Percentiles rank a stretch among this genome's conserved stretches.
phyloP scores from a whole-genome alignment of 352 stramenopile genomes.

The Blastocystis sp. region DNA sequence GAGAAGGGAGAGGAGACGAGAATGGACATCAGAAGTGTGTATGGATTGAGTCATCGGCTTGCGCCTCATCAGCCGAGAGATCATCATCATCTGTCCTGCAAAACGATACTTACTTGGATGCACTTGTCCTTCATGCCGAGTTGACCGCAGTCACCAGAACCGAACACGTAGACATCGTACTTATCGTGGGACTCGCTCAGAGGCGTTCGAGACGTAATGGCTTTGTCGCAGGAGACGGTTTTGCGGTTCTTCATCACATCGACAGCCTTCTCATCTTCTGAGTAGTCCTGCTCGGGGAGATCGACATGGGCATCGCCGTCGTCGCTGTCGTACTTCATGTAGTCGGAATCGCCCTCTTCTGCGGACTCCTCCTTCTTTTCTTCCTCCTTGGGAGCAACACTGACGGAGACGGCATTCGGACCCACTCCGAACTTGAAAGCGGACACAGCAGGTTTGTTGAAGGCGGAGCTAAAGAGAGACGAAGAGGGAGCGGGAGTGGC shows the following conservation, averaged over 20 bases:
- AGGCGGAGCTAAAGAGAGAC: background rate
- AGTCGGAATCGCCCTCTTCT: background rate
- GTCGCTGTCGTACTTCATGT: slow-evolving; percentile 41
- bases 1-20: background rate
- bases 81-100: slow-evolving; percentile 16
- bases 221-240: background rate
- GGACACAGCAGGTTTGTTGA: background rate
- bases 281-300: slow-evolving; percentile 6
- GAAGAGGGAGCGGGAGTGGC: background rate
- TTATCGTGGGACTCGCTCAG: slow-evolving; percentile 22
- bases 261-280: slow-evolving; percentile 22
- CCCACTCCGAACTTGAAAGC: slow-evolving; percentile 27
- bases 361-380: background rate
- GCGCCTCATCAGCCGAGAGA: slow-evolving; percentile 65
- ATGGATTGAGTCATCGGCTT: background rate
- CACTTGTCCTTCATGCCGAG: slow-evolving; percentile 11
- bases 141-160: slow-evolving; percentile 46
- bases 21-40: slow-evolving; percentile 2
- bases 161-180: slow-evolving; percentile 62
- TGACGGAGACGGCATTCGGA: background rate
- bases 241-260: slow-evolving; percentile 18
- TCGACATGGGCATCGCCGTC: background rate
- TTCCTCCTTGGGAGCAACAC: background rate
- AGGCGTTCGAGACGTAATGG: background rate
- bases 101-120: slow-evolving; percentile 24